phyloP scores from a whole-genome alignment of 108 stramenopile genomes.

The Parietichytrium sp. region DNA sequence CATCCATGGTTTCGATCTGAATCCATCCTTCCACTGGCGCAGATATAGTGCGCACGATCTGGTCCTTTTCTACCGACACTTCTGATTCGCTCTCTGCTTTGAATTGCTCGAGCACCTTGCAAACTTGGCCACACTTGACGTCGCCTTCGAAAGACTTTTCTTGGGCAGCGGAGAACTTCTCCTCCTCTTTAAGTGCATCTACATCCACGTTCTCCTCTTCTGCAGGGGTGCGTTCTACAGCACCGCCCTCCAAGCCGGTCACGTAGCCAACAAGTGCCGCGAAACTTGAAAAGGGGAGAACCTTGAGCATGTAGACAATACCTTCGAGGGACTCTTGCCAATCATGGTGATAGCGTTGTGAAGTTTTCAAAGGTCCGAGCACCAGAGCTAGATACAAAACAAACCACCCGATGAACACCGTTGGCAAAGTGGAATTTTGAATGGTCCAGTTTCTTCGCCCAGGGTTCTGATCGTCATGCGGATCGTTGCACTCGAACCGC shows the following conservation, averaged over 20 bases:
- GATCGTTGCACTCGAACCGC: background rate
- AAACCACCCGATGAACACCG: background rate
- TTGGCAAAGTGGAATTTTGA: background rate
- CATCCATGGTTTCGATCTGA: background rate
- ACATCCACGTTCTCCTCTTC: no score
- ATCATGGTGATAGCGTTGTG: constrained; percentile 7
- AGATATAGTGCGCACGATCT: background rate
- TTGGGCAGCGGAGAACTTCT: no score
- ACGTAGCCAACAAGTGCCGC: background rate
- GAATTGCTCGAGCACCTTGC: background rate
- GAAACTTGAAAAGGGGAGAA: background rate
- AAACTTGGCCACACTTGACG: background rate
- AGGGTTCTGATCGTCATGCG: background rate
- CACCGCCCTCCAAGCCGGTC: no score
- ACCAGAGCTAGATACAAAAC: background rate
- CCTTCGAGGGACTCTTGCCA: constrained; percentile 33
- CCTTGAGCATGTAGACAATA: constrained; percentile 5
- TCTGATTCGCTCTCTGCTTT: background rate
- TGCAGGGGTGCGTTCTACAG: no score
- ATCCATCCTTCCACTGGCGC: background rate
- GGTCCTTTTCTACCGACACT: background rate
- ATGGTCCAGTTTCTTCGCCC: background rate
- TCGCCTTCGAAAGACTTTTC: no score
- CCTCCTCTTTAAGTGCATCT: no score
- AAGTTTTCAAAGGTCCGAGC: background rate